A percentile compares a stretch with the other conserved stretches of the same genome.
phyloP scores from a whole-genome alignment of 768 basidiomycete genomes.

The Rhizopogon vulgaris region DNA sequence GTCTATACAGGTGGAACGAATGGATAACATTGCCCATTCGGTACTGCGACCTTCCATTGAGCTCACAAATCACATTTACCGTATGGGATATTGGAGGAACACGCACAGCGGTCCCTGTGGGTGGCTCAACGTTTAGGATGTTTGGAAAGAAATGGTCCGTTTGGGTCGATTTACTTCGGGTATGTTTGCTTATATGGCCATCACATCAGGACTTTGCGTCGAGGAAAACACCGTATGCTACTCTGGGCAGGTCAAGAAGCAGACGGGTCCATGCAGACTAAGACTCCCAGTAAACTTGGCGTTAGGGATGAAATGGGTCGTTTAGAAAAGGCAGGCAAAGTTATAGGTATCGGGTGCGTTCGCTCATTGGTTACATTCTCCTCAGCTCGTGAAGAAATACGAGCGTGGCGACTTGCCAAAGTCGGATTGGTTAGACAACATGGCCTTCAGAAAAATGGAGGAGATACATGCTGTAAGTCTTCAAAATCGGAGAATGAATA shows the following conservation, averaged over 20 bases:
- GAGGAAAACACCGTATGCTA: slow-evolving; percentile 85
- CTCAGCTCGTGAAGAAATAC: slow-evolving; percentile 87
- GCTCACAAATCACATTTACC: slow-evolving; percentile 86
- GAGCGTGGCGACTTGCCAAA: slow-evolving; percentile 90
- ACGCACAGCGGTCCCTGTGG: slow-evolving; percentile 73
- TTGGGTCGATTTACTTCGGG: background rate
- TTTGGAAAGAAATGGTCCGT: slow-evolving; percentile 91
- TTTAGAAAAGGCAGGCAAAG: slow-evolving; percentile 68
- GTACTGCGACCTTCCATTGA: slow-evolving; percentile 89
- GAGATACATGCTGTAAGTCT: slow-evolving; percentile 80
- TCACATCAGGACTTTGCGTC: slow-evolving; percentile 65
- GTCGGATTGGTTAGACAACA: slow-evolving; percentile 92
- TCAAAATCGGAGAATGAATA: background rate
- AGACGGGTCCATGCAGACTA: slow-evolving; percentile 74
- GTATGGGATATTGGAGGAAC: slow-evolving; percentile 94
- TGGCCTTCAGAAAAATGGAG: slow-evolving; percentile 93
- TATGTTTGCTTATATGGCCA: background rate
- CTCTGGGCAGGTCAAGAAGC: slow-evolving; percentile 83
- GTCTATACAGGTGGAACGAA: slow-evolving; percentile 79
- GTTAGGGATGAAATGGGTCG: slow-evolving; percentile 90
- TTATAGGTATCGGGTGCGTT: background rate
- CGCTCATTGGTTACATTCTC: slow-evolving; percentile 21
- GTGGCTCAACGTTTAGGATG: slow-evolving; percentile 83
- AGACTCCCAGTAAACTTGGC: slow-evolving; percentile 83
- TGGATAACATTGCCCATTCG: slow-evolving; percentile 88